These are phyloP conservation scores for Nelumbo lutea DNA, from an alignment of 164 flowering plant genomes.

Conservation along the genomic window DNA sequence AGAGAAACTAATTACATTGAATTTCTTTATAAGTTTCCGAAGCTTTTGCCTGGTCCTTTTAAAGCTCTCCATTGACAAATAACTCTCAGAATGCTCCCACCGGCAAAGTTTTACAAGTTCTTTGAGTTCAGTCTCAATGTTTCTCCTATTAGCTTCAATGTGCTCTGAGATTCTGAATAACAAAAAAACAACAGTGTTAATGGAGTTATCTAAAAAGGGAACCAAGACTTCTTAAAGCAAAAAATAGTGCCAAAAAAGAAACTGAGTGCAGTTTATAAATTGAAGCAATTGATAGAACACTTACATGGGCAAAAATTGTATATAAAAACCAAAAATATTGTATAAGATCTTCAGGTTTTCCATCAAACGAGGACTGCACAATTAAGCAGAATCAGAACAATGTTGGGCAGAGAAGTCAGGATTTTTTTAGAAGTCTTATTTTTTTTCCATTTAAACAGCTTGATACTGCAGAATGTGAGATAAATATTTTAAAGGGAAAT, in stretches of 20 bases:
- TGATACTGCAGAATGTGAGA: too few species aligned
- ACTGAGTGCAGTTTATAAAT: background rate
- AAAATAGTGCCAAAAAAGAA: background rate
- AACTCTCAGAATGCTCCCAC: slow-evolving; percentile 63
- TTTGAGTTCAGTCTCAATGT: slow-evolving; percentile 49
- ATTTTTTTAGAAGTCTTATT: too few species aligned
- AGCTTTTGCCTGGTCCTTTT: slow-evolving; percentile 65
- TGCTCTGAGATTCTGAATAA: slow-evolving; percentile 51
- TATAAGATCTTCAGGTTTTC: slow-evolving; percentile 53
- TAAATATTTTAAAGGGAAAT: too few species aligned
- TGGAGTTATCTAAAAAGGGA: background rate
- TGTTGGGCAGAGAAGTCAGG: too few species aligned
- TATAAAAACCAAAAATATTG: slow-evolving; percentile 71
- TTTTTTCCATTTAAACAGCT: too few species aligned
- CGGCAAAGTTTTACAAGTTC: slow-evolving; percentile 56
- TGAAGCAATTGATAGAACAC: slow-evolving; percentile 14
- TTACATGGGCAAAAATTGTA: slow-evolving; percentile 79
- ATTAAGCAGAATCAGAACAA: slow-evolving; percentile 2
- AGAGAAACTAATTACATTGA: slow-evolving; percentile 34
- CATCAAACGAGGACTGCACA: slow-evolving; percentile 43
- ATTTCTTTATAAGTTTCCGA: slow-evolving; percentile 66
- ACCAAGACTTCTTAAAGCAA: background rate
- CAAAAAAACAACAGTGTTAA: background rate
- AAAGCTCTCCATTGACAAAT: slow-evolving; percentile 41
- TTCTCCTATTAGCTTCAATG: slow-evolving; percentile 38